phyloP scores from a whole-genome alignment of 2,329 filamentous ascomycete species.

The Diaporthe helianthi region DNA sequence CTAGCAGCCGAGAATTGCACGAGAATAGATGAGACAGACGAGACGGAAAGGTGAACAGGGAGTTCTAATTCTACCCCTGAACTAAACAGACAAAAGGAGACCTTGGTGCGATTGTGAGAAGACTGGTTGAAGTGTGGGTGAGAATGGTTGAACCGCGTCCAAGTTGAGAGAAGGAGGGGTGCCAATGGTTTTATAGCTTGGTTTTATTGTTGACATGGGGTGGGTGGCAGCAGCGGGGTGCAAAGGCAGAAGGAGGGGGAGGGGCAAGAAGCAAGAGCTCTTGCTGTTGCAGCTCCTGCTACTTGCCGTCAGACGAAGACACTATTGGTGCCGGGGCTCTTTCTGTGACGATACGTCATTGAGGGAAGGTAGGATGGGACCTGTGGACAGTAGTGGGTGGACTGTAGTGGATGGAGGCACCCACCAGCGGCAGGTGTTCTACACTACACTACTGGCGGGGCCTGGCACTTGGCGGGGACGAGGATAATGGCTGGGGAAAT shows the following conservation, averaged over 20 bases:
- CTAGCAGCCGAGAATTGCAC: constrained; percentile 2
- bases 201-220: constrained; percentile 11
- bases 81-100: constrained; percentile 12
- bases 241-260: constrained; percentile 13
- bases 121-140: neutral
- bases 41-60: constrained; percentile 15
- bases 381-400: neutral
- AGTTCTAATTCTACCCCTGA: constrained; percentile 25
- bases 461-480: constrained; percentile 5
- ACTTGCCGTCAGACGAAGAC: neutral
- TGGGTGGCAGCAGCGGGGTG: neutral
- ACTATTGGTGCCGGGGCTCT: neutral
- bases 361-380: constrained; percentile 16
- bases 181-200: constrained; percentile 18
- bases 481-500: neutral
- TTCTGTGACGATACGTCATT: constrained; percentile 27
- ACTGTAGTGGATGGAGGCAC: neutral
- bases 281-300: neutral
- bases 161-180: constrained; percentile 14
- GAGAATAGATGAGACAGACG: neutral
- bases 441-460: neutral
- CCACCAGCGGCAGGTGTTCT: constrained; percentile 17
- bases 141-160: neutral
- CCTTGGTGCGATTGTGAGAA: neutral
- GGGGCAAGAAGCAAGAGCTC: constrained; percentile 4